Conservation (phyloP, 2,329 filamentous ascomycete genomes). For the Didymella keratinophila region DNA sequence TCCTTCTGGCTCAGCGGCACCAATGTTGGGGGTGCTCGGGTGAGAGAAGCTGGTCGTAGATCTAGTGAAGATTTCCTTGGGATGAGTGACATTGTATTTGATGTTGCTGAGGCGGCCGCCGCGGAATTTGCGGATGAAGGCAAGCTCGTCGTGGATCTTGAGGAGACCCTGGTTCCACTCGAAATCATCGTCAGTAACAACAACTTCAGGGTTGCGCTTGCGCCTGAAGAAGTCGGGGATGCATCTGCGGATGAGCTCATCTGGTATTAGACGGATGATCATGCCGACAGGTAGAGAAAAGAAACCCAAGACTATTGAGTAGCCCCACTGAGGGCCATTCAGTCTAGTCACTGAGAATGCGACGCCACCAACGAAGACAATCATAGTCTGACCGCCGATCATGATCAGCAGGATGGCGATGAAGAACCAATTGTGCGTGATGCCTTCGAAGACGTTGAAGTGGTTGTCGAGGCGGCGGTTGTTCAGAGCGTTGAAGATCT, state of each 20-base stretch:
- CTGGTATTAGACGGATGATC: slow-evolving; percentile 82
- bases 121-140: slow-evolving; percentile 80
- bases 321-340: slow-evolving; percentile 81
- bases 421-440: slow-evolving; percentile 88
- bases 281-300: slow-evolving; percentile 87
- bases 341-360: slow-evolving; percentile 80
- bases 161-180: slow-evolving; percentile 74
- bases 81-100: slow-evolving; percentile 79
- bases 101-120: slow-evolving; percentile 83
- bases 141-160: too few species aligned
- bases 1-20: slow-evolving; percentile 49
- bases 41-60: slow-evolving; percentile 69
- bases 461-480: slow-evolving; percentile 93
- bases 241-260: slow-evolving; percentile 64
- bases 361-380: slow-evolving; percentile 82
- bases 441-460: slow-evolving; percentile 94
- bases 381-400: slow-evolving; percentile 87
- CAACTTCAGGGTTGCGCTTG: slow-evolving; percentile 52
- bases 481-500: slow-evolving; percentile 98
- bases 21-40: slow-evolving; percentile 70
- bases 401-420: slow-evolving; percentile 84
- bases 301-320: slow-evolving; percentile 82
- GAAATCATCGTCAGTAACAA: slow-evolving; percentile 56
- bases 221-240: slow-evolving; percentile 54
- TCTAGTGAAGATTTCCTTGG: slow-evolving; percentile 72